These are phyloP conservation scores for Fragaria nilgerrensis DNA, from an alignment of 306 rosid genomes.

Conservation along the genomic window DNA sequence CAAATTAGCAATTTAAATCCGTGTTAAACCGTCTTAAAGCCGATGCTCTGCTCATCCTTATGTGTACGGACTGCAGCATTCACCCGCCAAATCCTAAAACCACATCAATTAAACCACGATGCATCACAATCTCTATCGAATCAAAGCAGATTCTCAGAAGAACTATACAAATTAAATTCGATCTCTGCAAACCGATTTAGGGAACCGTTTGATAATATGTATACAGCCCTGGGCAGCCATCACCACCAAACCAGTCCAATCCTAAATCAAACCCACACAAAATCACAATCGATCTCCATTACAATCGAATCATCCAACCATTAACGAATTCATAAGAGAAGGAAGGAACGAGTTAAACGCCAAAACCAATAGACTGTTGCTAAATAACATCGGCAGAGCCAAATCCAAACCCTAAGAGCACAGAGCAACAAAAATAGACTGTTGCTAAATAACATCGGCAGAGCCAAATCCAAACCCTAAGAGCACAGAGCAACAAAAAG, in stretches of 20 bases:
- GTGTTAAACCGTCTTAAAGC: neutral
- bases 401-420: neutral
- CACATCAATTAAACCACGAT: neutral
- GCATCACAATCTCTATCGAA: neutral
- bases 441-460: too few relatives aligned
- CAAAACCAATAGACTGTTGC: neutral
- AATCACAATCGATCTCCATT: neutral
- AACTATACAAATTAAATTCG: neutral
- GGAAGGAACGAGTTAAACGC: neutral
- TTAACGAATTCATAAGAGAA: neutral
- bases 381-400: neutral
- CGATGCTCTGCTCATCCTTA: neutral
- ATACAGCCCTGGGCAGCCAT: neutral
- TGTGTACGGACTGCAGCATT: neutral
- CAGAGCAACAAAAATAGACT: neutral
- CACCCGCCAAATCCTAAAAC: neutral
- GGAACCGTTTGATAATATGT: neutral
- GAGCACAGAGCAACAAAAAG: neutral
- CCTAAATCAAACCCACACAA: neutral
- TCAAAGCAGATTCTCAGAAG: neutral
- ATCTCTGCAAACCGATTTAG: neutral
- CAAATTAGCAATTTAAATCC: too few relatives aligned
- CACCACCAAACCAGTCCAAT: neutral
- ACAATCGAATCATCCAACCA: neutral
- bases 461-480: neutral